Base-by-base conservation (phyloP, 129 eudicot species). In the Ambrosia trifida region DNA sequence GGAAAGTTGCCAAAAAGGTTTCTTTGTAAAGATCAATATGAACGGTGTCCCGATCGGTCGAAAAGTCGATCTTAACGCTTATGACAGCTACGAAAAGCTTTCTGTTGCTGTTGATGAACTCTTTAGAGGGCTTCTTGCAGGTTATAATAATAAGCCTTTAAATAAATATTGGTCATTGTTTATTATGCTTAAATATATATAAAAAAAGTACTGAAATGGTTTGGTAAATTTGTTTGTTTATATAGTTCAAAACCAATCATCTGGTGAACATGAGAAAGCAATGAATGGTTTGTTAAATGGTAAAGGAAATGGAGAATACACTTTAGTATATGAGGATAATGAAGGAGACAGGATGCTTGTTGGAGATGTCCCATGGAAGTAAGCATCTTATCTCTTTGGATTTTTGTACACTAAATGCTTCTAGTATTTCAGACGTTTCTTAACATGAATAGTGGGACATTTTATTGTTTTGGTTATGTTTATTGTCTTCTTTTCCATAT, bases 291-390 rank as follows among this genome's bases (percentile, higher is more conserved):
- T 94, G 64, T 81, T 94, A 72, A 89, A 90, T 18, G 96, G 96
- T 69, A 89, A 90, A n/a, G 96, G 94, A 11, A 86, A 83, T 70
- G 91, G 97, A 53, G 99, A 94, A 84, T 95, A 95, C 74, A 95
- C 96, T 11, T 83, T 94, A 57, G 97, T 94, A 3, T 94, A 94
- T 14, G 97, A 94, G 74, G 99, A 90, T 81, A 80, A 90, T 69
- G 97, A 94, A 84, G 99, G 99, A 35, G 99, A 94, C 85, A 81
- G 91, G 88, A 90, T 94, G 97, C 99, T 94, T 82, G 97, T 88
- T 58, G 99, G 99, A 30, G 99, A 95, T 88, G 99, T 90, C 77
- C 97, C 99, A 40, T 95, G 99, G 99, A 86, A 84, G 99, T 94
- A 89, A 94, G 96, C 87, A 83, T 85, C 88, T 87, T 72, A 56